Evolutionary conservation across 1,284 basidiomycete species (phyloP).

Genomic region (Veloporphyrellus conicus): DNA sequence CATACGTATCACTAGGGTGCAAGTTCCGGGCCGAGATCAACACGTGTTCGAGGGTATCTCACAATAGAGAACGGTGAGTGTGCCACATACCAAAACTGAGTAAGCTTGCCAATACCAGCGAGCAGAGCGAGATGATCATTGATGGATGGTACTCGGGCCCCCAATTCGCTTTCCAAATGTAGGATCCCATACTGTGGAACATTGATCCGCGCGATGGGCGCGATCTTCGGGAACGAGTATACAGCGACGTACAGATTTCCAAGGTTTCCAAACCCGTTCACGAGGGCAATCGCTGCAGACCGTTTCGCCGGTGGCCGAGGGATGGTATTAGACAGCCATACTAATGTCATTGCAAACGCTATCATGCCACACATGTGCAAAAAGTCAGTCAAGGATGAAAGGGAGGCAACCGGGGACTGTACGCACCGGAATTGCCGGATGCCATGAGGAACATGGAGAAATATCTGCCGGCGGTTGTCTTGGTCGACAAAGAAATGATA

Average conservation of each 20-base stretch:
- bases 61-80: too few relatives aligned
- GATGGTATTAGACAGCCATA: constrained; percentile 61
- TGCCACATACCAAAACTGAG: constrained; percentile 38
- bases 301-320: constrained; percentile 60
- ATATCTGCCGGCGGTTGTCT: background rate
- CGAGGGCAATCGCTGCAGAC: constrained; percentile 42
- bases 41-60: too few relatives aligned
- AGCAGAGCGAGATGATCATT: constrained; percentile 45
- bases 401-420: background rate
- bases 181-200: background rate
- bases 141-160: constrained; percentile 49
- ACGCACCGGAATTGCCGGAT: background rate
- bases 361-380: background rate
- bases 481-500: background rate
- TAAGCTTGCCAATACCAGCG: constrained; percentile 37
- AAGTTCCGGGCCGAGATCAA: background rate
- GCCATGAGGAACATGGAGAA: background rate
- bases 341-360: constrained; percentile 26
- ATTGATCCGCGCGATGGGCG: background rate
- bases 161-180: constrained; percentile 48
- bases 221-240: constrained; percentile 28
- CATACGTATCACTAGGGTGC: constrained; percentile 42
- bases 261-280: constrained; percentile 33
- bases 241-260: constrained; percentile 29
- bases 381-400: constrained; percentile 33